Evolutionary conservation across 495 filamentous ascomycete genomes (phyloP).

Genomic region (Aspergillus diversus): DNA sequence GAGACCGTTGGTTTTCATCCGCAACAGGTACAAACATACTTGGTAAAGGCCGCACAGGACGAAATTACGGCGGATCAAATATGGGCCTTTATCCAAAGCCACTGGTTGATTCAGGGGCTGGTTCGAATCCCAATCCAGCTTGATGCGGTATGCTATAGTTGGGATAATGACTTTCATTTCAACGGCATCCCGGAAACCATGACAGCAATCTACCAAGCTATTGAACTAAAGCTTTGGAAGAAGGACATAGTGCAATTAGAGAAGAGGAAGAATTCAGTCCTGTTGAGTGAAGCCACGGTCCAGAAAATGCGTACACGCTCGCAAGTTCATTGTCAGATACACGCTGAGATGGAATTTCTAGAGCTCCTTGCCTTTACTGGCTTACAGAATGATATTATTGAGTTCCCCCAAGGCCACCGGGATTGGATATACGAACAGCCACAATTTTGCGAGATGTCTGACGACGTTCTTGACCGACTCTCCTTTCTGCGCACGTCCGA

Average conservation of each 20-base stretch:
- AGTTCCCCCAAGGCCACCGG: constrained; percentile 34
- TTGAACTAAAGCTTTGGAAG: constrained; percentile 41
- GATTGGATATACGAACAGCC: constrained; percentile 23
- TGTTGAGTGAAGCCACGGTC: constrained; percentile 4
- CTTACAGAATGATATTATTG: constrained; percentile 38
- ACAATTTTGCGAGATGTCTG: constrained; percentile 12
- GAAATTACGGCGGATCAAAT: too few species aligned
- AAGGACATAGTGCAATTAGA: constrained; percentile 41
- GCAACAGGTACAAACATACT: too few species aligned
- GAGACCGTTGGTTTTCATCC: too few species aligned
- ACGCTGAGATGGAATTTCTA: constrained; percentile 35
- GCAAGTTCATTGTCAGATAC: too few species aligned
- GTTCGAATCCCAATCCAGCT: constrained; percentile 51
- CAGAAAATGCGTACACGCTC: too few species aligned
- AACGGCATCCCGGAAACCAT: constrained; percentile 34
- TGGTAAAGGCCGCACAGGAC: too few species aligned
- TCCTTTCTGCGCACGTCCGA: constrained; percentile 41
- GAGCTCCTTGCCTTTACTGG: constrained; percentile 44
- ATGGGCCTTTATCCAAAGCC: constrained; percentile 35
- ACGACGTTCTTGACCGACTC: constrained; percentile 27
- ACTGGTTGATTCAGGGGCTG: constrained; percentile 40
- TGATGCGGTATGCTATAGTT: constrained; percentile 50
- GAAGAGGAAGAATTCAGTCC: constrained; percentile 9
- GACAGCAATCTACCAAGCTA: constrained; percentile 46
- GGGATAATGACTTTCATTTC: constrained; percentile 29